Evolutionary conservation across 192 early-diverging fungal genomes (phyloP).

Genomic region (Endogone sp.): DNA sequence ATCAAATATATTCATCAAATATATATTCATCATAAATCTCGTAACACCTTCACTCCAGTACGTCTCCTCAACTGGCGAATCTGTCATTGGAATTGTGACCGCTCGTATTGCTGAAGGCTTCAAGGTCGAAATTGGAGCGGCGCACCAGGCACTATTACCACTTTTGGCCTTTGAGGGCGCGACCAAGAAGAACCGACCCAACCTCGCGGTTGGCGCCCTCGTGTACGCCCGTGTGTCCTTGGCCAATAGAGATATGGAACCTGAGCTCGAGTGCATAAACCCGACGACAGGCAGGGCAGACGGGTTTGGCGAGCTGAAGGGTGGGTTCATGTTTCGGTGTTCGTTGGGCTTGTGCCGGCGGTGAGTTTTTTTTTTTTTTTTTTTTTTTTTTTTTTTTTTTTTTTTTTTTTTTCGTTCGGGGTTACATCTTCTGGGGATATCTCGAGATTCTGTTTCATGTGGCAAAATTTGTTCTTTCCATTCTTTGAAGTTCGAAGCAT

Average conservation of each 20-base stretch:
- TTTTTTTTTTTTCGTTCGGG: background rate
- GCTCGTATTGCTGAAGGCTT: constrained; percentile 70
- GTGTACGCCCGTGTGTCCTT: constrained; percentile 82
- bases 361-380: constrained; percentile 31
- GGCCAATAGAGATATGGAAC: constrained; percentile 96
- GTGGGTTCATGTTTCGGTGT: constrained; percentile 73
- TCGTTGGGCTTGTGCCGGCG: constrained; percentile 75
- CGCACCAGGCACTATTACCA: constrained; percentile 77
- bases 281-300: constrained; percentile 75
- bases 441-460: constrained; percentile 1
- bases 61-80: constrained; percentile 80
- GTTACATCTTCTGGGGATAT: background rate
- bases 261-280: constrained; percentile 91
- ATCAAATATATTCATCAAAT: constrained; percentile 4
- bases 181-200: constrained; percentile 86
- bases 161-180: constrained; percentile 92
- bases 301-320: constrained; percentile 87
- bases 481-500: background rate
- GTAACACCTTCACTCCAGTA: constrained; percentile 55
- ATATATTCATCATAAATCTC: background rate
- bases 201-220: constrained; percentile 67
- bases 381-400: background rate
- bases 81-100: constrained; percentile 80
- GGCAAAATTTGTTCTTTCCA: background rate
- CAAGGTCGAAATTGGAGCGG: constrained; percentile 91